These are phyloP conservation scores for Aspergillus diversus DNA, from an alignment of 495 filamentous ascomycete genomes.

Conservation along the genomic window DNA sequence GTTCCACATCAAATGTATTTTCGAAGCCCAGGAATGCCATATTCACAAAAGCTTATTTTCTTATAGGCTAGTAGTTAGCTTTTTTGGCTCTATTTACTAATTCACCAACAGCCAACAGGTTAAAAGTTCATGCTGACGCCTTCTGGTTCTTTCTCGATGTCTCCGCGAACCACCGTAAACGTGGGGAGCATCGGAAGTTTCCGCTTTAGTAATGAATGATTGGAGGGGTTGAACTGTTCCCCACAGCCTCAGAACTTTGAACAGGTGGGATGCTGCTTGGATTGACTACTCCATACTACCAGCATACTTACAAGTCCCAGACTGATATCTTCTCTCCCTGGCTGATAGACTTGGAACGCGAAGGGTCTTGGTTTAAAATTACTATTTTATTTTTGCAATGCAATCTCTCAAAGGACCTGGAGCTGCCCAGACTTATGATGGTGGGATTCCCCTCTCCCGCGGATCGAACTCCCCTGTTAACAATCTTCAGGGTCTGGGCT, in stretches of 20 bases:
- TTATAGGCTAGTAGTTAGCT: too few relatives aligned
- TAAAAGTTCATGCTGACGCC: too few relatives aligned
- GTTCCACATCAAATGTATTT: constrained; percentile 3
- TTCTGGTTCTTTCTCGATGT: too few relatives aligned
- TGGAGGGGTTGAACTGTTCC: background rate
- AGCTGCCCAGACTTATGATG: constrained; percentile 52
- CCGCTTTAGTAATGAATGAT: background rate
- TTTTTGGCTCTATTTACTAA: too few relatives aligned
- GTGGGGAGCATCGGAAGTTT: background rate
- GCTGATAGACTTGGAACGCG: background rate
- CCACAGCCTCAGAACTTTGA: constrained; percentile 4
- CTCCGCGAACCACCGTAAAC: too few relatives aligned
- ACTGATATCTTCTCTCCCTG: background rate
- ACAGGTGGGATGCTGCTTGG: background rate
- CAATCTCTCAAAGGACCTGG: constrained; percentile 63
- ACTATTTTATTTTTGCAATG: constrained; percentile 28
- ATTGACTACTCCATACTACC: background rate
- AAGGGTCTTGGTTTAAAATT: background rate
- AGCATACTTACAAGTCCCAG: background rate
- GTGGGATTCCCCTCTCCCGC: constrained; percentile 33
- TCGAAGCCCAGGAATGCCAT: background rate
- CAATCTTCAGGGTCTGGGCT: constrained; percentile 67
- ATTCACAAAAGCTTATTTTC: background rate
- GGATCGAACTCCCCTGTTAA: constrained; percentile 5
- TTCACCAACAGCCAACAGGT: too few relatives aligned